phyloP scores from a whole-genome alignment of 2,329 filamentous ascomycete species.

The Zalaria sp. region DNA sequence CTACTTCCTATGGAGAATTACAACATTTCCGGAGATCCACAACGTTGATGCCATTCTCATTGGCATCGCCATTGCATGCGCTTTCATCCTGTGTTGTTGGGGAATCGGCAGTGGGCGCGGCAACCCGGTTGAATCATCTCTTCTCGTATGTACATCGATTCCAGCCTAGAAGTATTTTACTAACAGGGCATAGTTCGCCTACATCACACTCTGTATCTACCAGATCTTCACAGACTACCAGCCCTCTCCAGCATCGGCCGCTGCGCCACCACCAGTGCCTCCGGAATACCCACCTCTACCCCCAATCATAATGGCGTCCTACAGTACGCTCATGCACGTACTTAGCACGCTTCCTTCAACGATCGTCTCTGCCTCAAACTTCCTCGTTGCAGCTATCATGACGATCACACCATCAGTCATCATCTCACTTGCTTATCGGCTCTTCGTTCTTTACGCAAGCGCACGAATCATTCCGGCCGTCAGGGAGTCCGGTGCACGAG shows the following conservation, averaged over 20 bases:
- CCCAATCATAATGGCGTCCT: constrained; percentile 96
- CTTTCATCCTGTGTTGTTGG: constrained; percentile 83
- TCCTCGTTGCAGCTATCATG: constrained; percentile 82
- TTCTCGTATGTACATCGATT: constrained; percentile 40
- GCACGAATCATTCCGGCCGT: constrained; percentile 93
- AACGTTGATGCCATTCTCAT: constrained; percentile 89
- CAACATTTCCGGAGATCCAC: constrained; percentile 82
- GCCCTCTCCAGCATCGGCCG: constrained; percentile 51
- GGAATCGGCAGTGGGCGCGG: constrained; percentile 88
- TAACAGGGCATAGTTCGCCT: constrained; percentile 51
- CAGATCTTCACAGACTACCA: constrained; percentile 99
- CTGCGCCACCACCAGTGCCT: constrained; percentile 40
- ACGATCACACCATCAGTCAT: constrained; percentile 93
- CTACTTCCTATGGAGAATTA: constrained; percentile 93
- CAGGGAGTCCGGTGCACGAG: constrained; percentile 69
- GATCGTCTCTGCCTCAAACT: constrained; percentile 68
- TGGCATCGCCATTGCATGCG: constrained; percentile 81
- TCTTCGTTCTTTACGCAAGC: constrained; percentile 89
- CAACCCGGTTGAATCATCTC: constrained; percentile 86
- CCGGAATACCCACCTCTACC: constrained; percentile 94
- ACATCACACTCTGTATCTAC: constrained; percentile 96
- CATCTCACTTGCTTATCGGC: constrained; percentile 84
- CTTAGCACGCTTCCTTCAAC: constrained; percentile 72
- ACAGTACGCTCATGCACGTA: constrained; percentile 77
- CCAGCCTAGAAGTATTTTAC: background rate